phyloP scores from a whole-genome alignment of 805 yeast species.

The Saccharomycopsis synnaedendra region DNA sequence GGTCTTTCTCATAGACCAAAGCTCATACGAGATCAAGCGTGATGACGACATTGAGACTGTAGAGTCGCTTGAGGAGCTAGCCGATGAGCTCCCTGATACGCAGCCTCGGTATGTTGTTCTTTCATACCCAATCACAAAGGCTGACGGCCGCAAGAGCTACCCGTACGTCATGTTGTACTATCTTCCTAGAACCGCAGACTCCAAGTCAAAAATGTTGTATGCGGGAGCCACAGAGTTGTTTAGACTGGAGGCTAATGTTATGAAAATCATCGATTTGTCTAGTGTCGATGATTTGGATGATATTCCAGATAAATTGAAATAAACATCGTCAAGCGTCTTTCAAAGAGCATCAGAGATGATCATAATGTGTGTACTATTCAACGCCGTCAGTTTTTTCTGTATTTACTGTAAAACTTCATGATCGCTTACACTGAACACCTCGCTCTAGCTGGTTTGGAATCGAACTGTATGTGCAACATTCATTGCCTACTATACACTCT shows the following conservation, averaged over 20 bases:
- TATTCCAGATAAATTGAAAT: slow-evolving; percentile 26
- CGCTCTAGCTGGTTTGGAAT: too few relatives aligned
- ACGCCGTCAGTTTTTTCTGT: too few relatives aligned
- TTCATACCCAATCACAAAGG: slow-evolving; percentile 59
- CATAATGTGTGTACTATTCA: too few relatives aligned
- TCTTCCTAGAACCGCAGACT: slow-evolving; percentile 80
- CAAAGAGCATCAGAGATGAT: too few relatives aligned
- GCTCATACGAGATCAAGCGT: slow-evolving; percentile 36
- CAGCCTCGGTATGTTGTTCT: slow-evolving; percentile 65
- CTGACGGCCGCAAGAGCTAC: slow-evolving; percentile 62
- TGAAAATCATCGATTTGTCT: slow-evolving; percentile 26
- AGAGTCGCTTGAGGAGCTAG: slow-evolving; percentile 45
- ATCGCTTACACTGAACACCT: too few relatives aligned
- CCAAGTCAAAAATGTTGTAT: slow-evolving; percentile 73
- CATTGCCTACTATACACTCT: too few relatives aligned
- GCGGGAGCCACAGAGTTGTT: slow-evolving; percentile 84
- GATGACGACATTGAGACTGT: slow-evolving; percentile 39
- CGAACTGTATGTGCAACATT: too few relatives aligned
- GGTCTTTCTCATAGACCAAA: slow-evolving; percentile 43
- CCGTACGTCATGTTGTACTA: slow-evolving; percentile 81
- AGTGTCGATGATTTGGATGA: slow-evolving; percentile 66
- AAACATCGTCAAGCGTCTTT: not conserved
- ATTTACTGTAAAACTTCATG: too few relatives aligned
- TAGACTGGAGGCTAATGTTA: slow-evolving; percentile 70
- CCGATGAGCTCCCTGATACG: slow-evolving; percentile 73